Base-by-base conservation (phyloP, 805 yeast species). In the Yamadazyma sp. region DNA sequence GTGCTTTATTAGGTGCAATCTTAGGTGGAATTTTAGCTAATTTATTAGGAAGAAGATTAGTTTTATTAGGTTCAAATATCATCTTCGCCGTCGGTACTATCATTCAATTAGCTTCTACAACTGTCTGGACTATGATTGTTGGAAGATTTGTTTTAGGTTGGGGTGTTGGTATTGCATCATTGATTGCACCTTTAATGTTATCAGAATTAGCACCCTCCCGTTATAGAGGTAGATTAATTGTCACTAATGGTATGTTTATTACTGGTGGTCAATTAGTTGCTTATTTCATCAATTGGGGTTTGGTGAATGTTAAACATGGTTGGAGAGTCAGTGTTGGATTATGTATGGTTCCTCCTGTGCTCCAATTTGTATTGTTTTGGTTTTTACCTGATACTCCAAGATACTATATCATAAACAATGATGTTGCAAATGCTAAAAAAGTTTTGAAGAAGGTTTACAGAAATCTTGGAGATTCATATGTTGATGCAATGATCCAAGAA, bases 311-410 rank as follows among this genome's bases (percentile, higher is more conserved):
- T 18, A 48, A 73, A 39, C 81, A 86, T 50, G 98, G 98, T 35
- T 91, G 98, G 98, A 77, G 97, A 59, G 76, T 87, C 27, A 71
- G 87, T 18, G 96, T 93, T 23, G 98, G 97, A 4, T 63, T 93
- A 23, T 83, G 96, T 31, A 75, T 93, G 68, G 75, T 91, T 19
- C 98, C 98, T 10, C 85, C 96, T 5, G 80, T 73, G 12, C 44
- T 80, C 19, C 98, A 91, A 65, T 75, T 86, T 56, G 67, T 69
- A 14, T 73, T 86, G 32, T 89, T 93, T 56, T 58, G 78, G 51
- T 89, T 86, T 65, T 74, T 91, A 59, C 98, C 98, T 9, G 98
- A 91, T 54, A 88, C 98, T 9, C 98, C 98, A 40, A 77, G 98
- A 58, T 91, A 65, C 56, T 79, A 91, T 51, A 80, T 91, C 30